phyloP scores from a whole-genome alignment of 495 filamentous ascomycete genomes.

The Cercophora sp. region DNA sequence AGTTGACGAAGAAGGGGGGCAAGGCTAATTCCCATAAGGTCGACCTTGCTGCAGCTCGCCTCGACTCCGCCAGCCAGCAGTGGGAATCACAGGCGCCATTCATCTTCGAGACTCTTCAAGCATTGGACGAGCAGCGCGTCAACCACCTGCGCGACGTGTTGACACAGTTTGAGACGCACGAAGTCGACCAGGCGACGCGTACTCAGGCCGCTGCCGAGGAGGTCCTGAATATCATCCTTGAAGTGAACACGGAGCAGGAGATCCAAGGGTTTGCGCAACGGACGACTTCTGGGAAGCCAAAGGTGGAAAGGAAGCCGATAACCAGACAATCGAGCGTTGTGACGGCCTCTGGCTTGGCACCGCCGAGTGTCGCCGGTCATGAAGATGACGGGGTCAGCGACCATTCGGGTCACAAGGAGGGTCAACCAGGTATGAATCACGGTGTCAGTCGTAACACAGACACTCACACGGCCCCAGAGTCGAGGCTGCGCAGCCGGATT shows the following conservation, averaged over 20 bases:
- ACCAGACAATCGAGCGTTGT: conserved; percentile 38
- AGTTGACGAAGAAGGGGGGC: conserved; percentile 72
- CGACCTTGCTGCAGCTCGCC: conserved; percentile 65
- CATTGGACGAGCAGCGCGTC: conserved; percentile 80
- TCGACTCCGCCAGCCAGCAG: conserved; percentile 73
- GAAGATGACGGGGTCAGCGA: conserved; percentile 65
- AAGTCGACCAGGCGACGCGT: conserved; percentile 81
- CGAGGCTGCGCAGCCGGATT: conserved; percentile 59
- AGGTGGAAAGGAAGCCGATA: conserved; percentile 39
- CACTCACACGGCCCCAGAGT: too few relatives aligned
- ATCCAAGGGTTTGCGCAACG: conserved; percentile 75
- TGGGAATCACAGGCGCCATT: conserved; percentile 97
- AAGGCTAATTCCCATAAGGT: conserved; percentile 79
- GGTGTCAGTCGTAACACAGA: too few relatives aligned
- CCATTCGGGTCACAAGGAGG: conserved; percentile 51
- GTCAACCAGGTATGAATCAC: conserved; percentile 40
- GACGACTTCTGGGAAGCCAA: conserved; percentile 46
- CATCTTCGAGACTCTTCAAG: conserved; percentile 91
- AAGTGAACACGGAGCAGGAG: conserved; percentile 82
- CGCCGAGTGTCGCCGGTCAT: conserved; percentile 26
- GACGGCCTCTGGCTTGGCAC: conserved; percentile 27
- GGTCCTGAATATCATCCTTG: conserved; percentile 79
- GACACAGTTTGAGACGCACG: conserved; percentile 89
- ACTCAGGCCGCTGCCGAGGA: conserved; percentile 72
- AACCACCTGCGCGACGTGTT: conserved; percentile 91